phyloP scores from a whole-genome alignment of 257 asterid species.

The Ilex asprella region DNA sequence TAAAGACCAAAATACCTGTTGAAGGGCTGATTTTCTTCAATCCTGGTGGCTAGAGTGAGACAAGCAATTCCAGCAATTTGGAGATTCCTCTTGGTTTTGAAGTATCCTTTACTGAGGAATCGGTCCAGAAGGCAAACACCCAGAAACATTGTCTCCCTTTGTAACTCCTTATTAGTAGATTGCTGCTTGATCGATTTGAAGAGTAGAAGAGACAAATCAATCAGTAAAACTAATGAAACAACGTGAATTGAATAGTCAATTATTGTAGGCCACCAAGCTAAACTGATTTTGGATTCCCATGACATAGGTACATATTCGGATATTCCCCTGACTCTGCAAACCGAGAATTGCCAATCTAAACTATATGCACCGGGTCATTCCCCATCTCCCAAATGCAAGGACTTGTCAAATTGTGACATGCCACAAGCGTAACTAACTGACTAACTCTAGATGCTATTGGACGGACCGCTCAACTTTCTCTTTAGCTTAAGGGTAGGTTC shows the following conservation, averaged over 20 bases:
- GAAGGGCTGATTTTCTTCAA: constrained; percentile 93
- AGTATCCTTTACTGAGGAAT: constrained; percentile 77
- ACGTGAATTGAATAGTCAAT: neutral
- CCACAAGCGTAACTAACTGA: too few relatives aligned
- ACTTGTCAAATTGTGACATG: too few relatives aligned
- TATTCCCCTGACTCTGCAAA: too few relatives aligned
- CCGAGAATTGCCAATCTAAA: too few relatives aligned
- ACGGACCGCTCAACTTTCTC: too few relatives aligned
- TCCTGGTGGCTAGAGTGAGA: constrained; percentile 82
- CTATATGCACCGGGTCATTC: too few relatives aligned
- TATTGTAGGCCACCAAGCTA: too few relatives aligned
- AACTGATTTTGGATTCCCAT: too few relatives aligned
- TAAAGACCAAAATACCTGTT: constrained; percentile 49
- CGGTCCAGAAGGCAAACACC: constrained; percentile 84
- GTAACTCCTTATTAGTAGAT: constrained; percentile 57
- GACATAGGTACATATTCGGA: too few relatives aligned
- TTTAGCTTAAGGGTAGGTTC: too few relatives aligned
- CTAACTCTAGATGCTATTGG: too few relatives aligned
- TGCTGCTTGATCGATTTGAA: constrained; percentile 38
- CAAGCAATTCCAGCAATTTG: constrained; percentile 91
- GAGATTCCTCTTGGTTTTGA: constrained; percentile 54
- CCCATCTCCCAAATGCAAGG: too few relatives aligned
- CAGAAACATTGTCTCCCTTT: constrained; percentile 82
- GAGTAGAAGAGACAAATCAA: neutral
- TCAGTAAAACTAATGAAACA: neutral